Percentiles rank a stretch among this genome's conserved stretches.
Conservation (phyloP, 164 flowering plant species). For the Echeveria elegans region DNA sequence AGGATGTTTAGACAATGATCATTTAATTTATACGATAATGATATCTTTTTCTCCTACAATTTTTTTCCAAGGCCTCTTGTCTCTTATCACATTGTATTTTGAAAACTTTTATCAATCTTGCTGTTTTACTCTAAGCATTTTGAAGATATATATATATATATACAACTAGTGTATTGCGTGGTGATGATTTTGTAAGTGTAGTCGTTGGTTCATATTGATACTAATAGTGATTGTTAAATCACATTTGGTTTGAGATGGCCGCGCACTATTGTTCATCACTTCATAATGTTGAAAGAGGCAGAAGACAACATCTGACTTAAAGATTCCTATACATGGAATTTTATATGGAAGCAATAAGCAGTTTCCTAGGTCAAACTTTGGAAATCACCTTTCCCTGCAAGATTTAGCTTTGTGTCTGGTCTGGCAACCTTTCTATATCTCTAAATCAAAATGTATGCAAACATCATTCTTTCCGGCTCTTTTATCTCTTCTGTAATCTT, state of each 20-base stretch:
- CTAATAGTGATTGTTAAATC: too few relatives aligned
- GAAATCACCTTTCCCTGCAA: neutral
- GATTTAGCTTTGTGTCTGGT: neutral
- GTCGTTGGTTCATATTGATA: too few relatives aligned
- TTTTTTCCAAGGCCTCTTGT: too few relatives aligned
- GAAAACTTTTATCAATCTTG: too few relatives aligned
- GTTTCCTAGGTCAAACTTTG: slow-evolving; percentile 23
- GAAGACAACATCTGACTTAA: slow-evolving; percentile 20
- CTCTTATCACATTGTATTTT: too few relatives aligned
- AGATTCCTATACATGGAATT: slow-evolving; percentile 24
- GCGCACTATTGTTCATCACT: neutral
- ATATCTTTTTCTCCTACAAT: too few relatives aligned
- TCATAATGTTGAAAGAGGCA: slow-evolving; percentile 17
- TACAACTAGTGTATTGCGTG: too few relatives aligned
- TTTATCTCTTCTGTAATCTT: neutral
- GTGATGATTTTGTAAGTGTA: too few relatives aligned
- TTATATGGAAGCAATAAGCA: slow-evolving; percentile 17
- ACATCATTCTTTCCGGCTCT: neutral
- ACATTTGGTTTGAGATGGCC: neutral
- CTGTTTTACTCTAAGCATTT: too few relatives aligned
- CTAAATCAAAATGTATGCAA: neutral
- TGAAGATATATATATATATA: too few relatives aligned
- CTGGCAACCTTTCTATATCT: neutral
- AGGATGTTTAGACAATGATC: too few relatives aligned
- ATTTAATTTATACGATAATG: too few relatives aligned